Base-by-base conservation (phyloP, 1,139 yeast species). In the Casaregolazyma lundiana region DNA sequence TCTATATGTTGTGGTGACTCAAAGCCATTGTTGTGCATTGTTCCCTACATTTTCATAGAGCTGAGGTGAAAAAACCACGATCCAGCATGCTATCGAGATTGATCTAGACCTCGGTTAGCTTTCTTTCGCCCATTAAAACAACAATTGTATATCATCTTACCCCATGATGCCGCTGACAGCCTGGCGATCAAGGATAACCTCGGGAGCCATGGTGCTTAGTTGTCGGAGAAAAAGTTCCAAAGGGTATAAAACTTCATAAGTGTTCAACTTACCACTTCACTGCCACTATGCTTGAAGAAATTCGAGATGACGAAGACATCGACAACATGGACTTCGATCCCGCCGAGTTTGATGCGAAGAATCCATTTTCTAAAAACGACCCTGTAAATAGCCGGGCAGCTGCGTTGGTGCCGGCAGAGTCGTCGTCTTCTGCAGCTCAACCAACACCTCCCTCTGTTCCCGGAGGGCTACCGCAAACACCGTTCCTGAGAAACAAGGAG, bases 61-160 rank as follows among this genome's bases (percentile, higher is more conserved):
- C 63, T 92, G 98, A 13, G 98, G 98, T 35, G 96, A 95, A 71
- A 92, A 92, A 19, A 92, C 97, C 46, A 92, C 89, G 53, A 92
- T 84, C 98, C 98, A 92, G 65, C 97, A 92, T 16, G 97, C 96
- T 38, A 92, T 77, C 15, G 97, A 90, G 41, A 92, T 87, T 19
- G 95, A 84, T 18, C 75, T 67, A 24, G 43, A 20, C 32, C 30
- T 16, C 17, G 6, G 22, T 19, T 19, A 21, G 24, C 11, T 3
- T 11, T 16, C n/a, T 16, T 19, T 26, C 11, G 42, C 17, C 32
- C 26, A 8, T 30, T 15, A 13, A 26, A n/a, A 26, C 32, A 13
- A 5, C 32, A 9, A 16, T 4, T 22, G 5, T 17, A n/a, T 35
- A 13, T n/a, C 38, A 11, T 53, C 66, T 16, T 58, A 65, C 58